phyloP scores from a whole-genome alignment of 768 basidiomycete species.

The Exidia glandulosa region DNA sequence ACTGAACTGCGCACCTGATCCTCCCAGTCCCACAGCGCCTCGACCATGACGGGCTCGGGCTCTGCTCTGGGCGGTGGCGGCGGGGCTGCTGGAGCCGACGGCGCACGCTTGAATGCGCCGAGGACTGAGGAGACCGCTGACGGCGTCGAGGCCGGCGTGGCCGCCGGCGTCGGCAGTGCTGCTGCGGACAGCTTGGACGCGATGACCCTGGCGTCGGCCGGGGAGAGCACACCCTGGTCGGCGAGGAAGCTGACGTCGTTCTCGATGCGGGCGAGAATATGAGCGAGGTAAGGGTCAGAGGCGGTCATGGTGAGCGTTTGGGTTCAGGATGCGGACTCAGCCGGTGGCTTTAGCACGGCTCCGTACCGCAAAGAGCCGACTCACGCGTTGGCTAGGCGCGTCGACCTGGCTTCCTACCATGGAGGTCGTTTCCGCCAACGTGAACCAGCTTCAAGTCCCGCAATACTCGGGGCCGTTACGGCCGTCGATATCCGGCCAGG shows the following conservation, averaged over 20 bases:
- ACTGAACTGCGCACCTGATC: constrained; percentile 28
- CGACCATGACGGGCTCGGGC: constrained; percentile 2
- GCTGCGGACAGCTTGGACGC: constrained; percentile 32
- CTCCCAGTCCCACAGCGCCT: constrained; percentile 29
- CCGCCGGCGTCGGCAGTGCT: constrained; percentile 37
- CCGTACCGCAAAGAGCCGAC: no score
- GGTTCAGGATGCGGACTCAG: background rate
- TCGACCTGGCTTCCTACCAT: background rate
- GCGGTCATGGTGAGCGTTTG: background rate
- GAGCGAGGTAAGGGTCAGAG: constrained; percentile 41
- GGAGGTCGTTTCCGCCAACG: background rate
- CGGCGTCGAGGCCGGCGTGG: background rate
- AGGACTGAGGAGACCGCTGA: background rate
- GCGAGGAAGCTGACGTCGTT: constrained; percentile 47
- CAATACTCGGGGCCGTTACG: background rate
- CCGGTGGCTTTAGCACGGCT: no score
- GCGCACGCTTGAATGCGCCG: background rate
- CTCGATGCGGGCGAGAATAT: constrained; percentile 46
- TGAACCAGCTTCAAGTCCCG: background rate
- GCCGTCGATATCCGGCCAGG: background rate
- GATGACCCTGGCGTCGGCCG: constrained; percentile 37
- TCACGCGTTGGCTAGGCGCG: no score
- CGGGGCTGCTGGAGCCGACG: constrained; percentile 2
- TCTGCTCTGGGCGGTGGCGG: background rate
- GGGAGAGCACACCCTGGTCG: constrained; percentile 40